Base-by-base conservation (phyloP, 768 basidiomycete species). In the Daedaleopsis nitida region DNA sequence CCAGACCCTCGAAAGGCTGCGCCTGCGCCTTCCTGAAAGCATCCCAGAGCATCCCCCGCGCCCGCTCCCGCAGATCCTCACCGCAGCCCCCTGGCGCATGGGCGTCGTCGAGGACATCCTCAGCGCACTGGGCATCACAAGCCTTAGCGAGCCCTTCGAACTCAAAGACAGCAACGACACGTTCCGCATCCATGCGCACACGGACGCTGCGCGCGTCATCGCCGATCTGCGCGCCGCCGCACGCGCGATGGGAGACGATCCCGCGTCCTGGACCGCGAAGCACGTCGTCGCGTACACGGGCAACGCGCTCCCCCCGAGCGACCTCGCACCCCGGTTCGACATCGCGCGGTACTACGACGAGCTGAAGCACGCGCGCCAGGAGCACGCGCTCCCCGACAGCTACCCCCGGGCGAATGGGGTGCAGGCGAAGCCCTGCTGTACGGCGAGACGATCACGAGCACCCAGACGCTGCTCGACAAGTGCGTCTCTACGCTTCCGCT, bases 381-480 rank as follows among this genome's bases (percentile, higher is more conserved):
- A 72, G 14, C 66, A 72, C 43, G 72, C 68, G 4, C 65, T 68
- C 13, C 38, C 59, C 0, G 65, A 68, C 11, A 62, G 62, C 14
- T 64, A 64, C n/a, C 9, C 52, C 56, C 71, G 11, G 66, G 72
- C 23, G 53, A 68, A 6, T 85, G 85, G 81, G 82, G 84, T 2
- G 72, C 91, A 5, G 95, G 95, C 0, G 93, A 96, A 61, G 81
- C 85, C 39, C 70, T 98, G 32, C 66, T 96, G 10, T 98, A 98
- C 65, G 89, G 91, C 35, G 93, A 97, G 72, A 86, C 86, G 0
- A 90, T 99, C 12, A 94, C 94, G 1, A 95, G 92, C 66, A 98
- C 96, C 0, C 97, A 98, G 72, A 95, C 94, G 2, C 85, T 98
- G 83, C 79, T 98, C 5, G 93, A 97, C 70, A 91, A 87, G 96